A percentile compares a stretch with the other conserved stretches of the same genome.
These are phyloP conservation scores for Panicum miliaceum DNA, from an alignment of 176 grass and related monocot species.

Conservation along the genomic window DNA sequence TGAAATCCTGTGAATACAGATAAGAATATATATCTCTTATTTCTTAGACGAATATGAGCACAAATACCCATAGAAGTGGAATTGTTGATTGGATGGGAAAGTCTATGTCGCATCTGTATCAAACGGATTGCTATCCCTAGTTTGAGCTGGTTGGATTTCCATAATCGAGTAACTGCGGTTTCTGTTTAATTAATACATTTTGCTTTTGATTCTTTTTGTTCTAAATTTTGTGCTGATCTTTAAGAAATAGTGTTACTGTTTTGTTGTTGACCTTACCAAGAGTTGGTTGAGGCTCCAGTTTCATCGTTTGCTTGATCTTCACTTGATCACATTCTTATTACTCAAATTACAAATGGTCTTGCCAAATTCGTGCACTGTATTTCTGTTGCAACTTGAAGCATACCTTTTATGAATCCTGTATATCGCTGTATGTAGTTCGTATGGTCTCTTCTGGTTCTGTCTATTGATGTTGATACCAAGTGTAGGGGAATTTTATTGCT, in stretches of 20 bases:
- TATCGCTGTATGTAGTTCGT: not conserved
- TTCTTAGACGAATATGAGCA: not conserved
- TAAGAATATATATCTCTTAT: not conserved
- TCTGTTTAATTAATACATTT: not conserved
- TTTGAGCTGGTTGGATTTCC: not conserved
- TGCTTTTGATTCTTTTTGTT: not conserved
- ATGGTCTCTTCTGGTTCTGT: not conserved
- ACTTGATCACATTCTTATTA: slow-evolving; percentile 5
- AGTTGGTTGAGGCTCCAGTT: not conserved
- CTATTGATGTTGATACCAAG: not conserved
- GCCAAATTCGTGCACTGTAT: not conserved
- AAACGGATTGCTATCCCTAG: not conserved
- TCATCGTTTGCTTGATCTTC: not conserved
- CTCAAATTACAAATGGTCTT: not conserved
- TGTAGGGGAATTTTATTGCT: not conserved
- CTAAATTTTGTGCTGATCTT: not conserved
- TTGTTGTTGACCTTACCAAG: not conserved
- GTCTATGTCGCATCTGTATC: not conserved
- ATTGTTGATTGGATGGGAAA: not conserved
- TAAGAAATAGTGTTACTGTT: not conserved
- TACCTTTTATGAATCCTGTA: not conserved
- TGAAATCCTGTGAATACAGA: not conserved
- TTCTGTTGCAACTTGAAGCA: not conserved
- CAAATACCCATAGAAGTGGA: not conserved
- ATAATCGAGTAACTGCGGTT: not conserved